Evolutionary conservation across 495 filamentous ascomycete genomes (phyloP).

Genomic region (Pseudomonodictys pantanalensis): DNA sequence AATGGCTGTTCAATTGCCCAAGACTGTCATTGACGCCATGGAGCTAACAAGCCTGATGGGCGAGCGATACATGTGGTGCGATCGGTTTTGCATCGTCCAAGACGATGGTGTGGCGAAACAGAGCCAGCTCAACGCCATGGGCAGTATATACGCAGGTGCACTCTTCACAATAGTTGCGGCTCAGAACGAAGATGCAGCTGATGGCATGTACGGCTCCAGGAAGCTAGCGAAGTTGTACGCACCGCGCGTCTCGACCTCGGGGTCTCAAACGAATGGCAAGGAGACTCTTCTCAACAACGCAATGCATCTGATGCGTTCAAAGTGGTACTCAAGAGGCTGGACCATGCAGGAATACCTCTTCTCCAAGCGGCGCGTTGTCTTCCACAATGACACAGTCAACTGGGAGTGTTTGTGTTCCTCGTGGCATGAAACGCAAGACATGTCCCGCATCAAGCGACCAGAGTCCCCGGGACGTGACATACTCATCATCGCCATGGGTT

Average conservation of each 20-base stretch:
- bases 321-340: background rate
- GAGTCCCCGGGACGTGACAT: background rate
- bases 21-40: background rate
- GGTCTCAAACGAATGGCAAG: background rate
- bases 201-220: background rate
- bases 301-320: background rate
- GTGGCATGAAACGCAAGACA: background rate
- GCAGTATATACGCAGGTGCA: background rate
- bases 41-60: background rate
- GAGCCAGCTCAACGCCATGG: background rate
- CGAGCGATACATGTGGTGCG: background rate
- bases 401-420: background rate
- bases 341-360: background rate
- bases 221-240: background rate
- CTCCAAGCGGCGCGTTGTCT: background rate
- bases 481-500: no score
- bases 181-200: background rate
- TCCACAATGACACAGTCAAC: background rate
- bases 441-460: background rate
- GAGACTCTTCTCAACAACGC: background rate
- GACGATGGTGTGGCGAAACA: background rate
- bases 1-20: background rate
- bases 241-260: no score
- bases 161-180: background rate
- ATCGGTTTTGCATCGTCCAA: conserved; percentile 1